A percentile compares a stretch with the other conserved stretches of the same genome.
These are phyloP conservation scores for Xylariaceae sp. DNA, from an alignment of 2,329 filamentous ascomycete species.

Conservation along the genomic window DNA sequence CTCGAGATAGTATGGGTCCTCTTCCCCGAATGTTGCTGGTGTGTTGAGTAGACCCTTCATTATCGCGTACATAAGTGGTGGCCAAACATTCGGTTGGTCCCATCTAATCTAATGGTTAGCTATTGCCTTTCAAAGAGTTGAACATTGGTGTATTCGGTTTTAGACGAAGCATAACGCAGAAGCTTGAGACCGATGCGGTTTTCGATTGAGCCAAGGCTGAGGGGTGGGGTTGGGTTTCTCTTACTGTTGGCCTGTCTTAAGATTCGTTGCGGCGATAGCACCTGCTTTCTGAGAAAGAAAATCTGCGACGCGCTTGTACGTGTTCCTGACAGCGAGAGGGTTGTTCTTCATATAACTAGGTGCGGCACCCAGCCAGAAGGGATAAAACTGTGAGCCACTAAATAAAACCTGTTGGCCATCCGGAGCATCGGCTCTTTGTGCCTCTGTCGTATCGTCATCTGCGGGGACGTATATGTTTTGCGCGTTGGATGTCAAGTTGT, in stretches of 20 bases:
- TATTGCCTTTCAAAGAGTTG: not conserved
- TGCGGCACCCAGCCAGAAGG: conserved; percentile 73
- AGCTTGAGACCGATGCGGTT: not conserved
- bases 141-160: not conserved
- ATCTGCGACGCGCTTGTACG: conserved; percentile 59
- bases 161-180: not conserved
- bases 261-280: conserved; percentile 68
- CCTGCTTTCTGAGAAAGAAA: conserved; percentile 61
- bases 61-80: conserved; percentile 68
- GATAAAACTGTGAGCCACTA: conserved; percentile 67
- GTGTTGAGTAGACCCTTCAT: conserved; percentile 68
- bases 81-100: conserved; percentile 76
- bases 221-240: not conserved
- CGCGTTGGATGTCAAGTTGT: conserved; percentile 65
- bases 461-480: conserved; percentile 62
- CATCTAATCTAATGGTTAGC: conserved; percentile 47
- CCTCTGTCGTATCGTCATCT: conserved; percentile 53
- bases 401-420: conserved; percentile 64
- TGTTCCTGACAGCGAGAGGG: conserved; percentile 61
- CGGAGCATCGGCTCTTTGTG: conserved; percentile 55
- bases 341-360: conserved; percentile 63
- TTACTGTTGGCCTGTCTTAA: conserved; percentile 58
- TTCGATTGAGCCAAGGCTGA: not conserved
- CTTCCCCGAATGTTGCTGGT: conserved; percentile 59
- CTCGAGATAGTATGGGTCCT: conserved; percentile 60